Percentiles rank a stretch among this genome's conserved stretches.
Conservation (phyloP, 805 yeast species). For the Tetrapisispora pingtungensis region DNA sequence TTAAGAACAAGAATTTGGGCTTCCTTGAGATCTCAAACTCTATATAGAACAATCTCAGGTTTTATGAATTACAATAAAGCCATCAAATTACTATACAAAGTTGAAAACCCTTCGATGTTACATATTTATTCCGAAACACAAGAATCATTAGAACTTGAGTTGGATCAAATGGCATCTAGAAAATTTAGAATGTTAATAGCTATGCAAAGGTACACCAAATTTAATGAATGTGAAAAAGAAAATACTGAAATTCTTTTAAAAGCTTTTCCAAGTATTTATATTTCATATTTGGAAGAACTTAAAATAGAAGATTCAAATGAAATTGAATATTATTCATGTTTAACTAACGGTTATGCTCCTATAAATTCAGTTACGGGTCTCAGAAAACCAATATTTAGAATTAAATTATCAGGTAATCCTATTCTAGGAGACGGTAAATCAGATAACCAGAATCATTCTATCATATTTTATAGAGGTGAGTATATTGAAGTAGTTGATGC, state of each 20-base stretch:
- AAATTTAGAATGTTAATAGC: conserved; percentile 76
- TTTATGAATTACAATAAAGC: conserved; percentile 73
- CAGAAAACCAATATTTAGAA: conserved; percentile 50
- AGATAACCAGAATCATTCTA: conserved; percentile 84
- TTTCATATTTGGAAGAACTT: conserved; percentile 47
- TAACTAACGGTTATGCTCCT: conserved; percentile 52
- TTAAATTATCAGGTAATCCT: conserved; percentile 87
- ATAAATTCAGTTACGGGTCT: conserved; percentile 46
- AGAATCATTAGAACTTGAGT: conserved; percentile 51
- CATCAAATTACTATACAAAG: conserved; percentile 52
- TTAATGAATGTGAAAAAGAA: conserved; percentile 53
- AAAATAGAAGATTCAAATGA: conserved; percentile 17
- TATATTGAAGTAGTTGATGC: conserved; percentile 93
- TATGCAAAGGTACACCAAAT: conserved; percentile 73
- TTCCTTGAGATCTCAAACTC: conserved; percentile 70
- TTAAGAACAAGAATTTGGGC: conserved; percentile 82
- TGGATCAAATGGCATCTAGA: conserved; percentile 63
- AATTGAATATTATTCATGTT: conserved; percentile 47
- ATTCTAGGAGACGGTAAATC: conserved; percentile 94
- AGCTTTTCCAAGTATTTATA: conserved; percentile 58
- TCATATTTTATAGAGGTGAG: conserved; percentile 86
- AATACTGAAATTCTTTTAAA: conserved; percentile 58
- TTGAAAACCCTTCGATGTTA: conserved; percentile 51
- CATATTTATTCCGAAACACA: conserved; percentile 37
- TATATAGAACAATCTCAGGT: conserved; percentile 76